Percentiles rank a stretch among this genome's conserved stretches.
phyloP scores from a whole-genome alignment of 495 filamentous ascomycete species.

The Aspergillus wentii region DNA sequence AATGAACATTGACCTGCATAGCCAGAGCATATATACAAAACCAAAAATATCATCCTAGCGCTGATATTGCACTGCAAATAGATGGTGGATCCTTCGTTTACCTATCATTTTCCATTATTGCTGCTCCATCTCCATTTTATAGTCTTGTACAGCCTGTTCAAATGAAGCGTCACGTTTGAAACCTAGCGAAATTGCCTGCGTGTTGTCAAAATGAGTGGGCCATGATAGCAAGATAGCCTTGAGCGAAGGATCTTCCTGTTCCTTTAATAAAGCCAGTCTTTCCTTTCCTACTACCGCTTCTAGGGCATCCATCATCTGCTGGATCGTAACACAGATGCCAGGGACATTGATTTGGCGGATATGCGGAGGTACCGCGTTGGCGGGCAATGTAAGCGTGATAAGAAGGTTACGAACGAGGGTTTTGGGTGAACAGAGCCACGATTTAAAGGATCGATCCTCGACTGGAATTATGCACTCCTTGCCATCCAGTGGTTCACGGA shows the following conservation, averaged over 20 bases:
- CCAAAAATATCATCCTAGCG: too few species aligned
- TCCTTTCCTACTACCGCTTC: constrained; percentile 63
- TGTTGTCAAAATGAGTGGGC: constrained; percentile 62
- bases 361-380: constrained; percentile 45
- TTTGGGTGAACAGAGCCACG: constrained; percentile 60
- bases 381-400: constrained; percentile 48
- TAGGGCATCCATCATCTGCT: constrained; percentile 69
- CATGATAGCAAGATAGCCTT: constrained; percentile 64
- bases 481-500: constrained; percentile 55
- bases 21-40: too few species aligned
- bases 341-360: constrained; percentile 65
- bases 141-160: constrained; percentile 52
- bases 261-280: constrained; percentile 52
- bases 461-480: constrained; percentile 60
- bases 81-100: too few species aligned
- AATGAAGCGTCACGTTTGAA: constrained; percentile 52
- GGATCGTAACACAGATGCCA: constrained; percentile 61
- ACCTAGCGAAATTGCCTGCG: constrained; percentile 51
- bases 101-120: too few species aligned
- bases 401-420: constrained; percentile 62
- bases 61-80: too few species aligned
- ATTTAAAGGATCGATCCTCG: constrained; percentile 52
- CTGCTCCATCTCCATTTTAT: constrained; percentile 30
- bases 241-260: constrained; percentile 54
- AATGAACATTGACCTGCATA: too few species aligned